Conservation (phyloP, 768 basidiomycete species). For the Trametes cubensis region DNA sequence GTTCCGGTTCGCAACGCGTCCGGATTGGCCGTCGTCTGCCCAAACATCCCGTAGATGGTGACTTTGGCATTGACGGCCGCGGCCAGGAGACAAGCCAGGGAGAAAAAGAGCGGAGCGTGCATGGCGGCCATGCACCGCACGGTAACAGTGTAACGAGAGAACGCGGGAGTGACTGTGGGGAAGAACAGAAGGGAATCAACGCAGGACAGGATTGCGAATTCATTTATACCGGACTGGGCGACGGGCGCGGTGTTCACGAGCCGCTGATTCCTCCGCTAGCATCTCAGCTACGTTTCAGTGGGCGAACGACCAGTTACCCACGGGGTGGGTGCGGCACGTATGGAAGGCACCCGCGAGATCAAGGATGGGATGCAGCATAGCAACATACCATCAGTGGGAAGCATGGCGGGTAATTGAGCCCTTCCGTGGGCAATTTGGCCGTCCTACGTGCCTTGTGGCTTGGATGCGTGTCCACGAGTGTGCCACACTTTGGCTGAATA, state of each 20-base stretch:
- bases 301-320: background rate
- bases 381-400: conserved; percentile 4
- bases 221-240: conserved; percentile 12
- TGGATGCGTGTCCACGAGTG: too few species aligned
- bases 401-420: background rate
- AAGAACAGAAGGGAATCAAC: conserved; percentile 3
- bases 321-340: background rate
- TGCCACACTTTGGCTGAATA: too few species aligned
- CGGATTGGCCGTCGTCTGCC: conserved; percentile 18
- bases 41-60: conserved; percentile 19
- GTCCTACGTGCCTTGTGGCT: too few species aligned
- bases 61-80: conserved; percentile 10
- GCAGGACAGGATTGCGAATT: background rate
- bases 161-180: background rate
- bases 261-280: background rate
- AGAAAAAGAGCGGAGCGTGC: conserved; percentile 20
- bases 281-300: background rate
- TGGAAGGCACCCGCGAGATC: background rate
- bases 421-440: too few species aligned
- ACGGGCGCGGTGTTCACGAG: background rate
- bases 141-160: conserved; percentile 2
- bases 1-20: background rate
- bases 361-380: conserved; percentile 3
- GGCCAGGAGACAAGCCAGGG: conserved; percentile 7
- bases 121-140: conserved; percentile 20